Conservation (phyloP, 2,329 filamentous ascomycete genomes). For the Trichophyton schoenleinii region DNA sequence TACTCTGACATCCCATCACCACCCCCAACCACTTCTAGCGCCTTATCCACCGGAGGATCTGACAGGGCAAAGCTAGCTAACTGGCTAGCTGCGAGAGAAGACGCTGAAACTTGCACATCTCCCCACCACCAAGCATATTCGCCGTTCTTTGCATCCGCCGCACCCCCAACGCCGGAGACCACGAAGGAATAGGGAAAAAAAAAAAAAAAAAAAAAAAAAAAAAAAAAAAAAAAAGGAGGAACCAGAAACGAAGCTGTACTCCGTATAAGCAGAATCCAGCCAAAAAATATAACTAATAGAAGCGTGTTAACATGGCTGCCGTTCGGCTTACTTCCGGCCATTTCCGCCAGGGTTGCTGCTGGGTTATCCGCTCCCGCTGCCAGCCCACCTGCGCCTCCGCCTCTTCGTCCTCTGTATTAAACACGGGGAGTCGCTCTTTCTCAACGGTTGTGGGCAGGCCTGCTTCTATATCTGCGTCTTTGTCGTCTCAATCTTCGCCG, state of each 20-base stretch:
- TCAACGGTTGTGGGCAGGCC: not conserved
- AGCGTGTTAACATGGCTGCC: constrained; percentile 19
- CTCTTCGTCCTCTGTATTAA: not conserved
- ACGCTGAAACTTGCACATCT: not conserved
- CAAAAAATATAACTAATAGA: not conserved
- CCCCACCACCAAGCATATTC: not conserved
- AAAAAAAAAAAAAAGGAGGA: not conserved
- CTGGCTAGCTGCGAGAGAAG: no score
- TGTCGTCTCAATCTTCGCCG: constrained; percentile 16
- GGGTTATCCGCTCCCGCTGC: constrained; percentile 16
- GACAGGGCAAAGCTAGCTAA: not conserved
- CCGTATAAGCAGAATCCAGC: not conserved
- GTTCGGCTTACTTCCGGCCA: constrained; percentile 30
- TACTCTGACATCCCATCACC: not conserved
- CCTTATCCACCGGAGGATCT: not conserved
- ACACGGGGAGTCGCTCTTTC: constrained; percentile 10
- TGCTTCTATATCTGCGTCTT: constrained; percentile 12
- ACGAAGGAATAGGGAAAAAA: not conserved
- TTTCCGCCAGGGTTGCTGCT: constrained; percentile 21
- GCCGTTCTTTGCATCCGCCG: no score
- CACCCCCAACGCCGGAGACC: no score
- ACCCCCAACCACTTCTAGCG: not conserved
- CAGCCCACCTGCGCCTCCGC: constrained; percentile 3
- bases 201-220: not conserved
- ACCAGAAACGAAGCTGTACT: not conserved